Conservation (phyloP, 192 early-diverging fungal species). For the Mortierella alpina region DNA sequence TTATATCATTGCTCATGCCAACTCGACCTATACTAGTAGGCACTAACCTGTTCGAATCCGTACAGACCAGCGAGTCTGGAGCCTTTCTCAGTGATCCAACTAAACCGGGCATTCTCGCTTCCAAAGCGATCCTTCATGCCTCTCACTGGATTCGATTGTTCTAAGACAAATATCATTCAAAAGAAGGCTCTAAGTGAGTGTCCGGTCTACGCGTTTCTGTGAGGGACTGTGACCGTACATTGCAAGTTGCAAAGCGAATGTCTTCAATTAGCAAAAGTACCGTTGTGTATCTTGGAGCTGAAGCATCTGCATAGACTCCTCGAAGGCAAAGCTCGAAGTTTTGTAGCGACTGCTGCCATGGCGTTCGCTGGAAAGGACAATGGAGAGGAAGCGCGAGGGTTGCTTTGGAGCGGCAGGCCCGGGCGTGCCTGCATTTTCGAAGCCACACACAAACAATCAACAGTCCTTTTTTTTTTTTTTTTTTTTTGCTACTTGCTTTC, state of each 20-base stretch:
- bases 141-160: slow-evolving; percentile 61
- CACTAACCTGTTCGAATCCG: slow-evolving; percentile 64
- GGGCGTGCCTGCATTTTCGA: neutral
- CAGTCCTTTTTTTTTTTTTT: slow-evolving; percentile 25
- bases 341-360: slow-evolving; percentile 17
- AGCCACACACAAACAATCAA: slow-evolving; percentile 16
- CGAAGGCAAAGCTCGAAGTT: neutral
- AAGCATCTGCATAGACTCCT: slow-evolving; percentile 18
- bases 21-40: neutral
- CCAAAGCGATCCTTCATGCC: slow-evolving; percentile 75
- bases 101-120: slow-evolving; percentile 52
- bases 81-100: slow-evolving; percentile 58
- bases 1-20: neutral
- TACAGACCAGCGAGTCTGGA: slow-evolving; percentile 53
- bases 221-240: no score
- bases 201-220: no score
- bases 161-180: slow-evolving; percentile 1
- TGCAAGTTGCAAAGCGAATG: neutral
- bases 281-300: slow-evolving; percentile 18
- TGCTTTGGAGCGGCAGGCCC: slow-evolving; percentile 9
- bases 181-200: no score
- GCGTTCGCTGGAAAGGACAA: neutral
- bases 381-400: neutral
- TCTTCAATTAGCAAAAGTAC: neutral
- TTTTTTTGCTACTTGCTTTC: slow-evolving; percentile 20